phyloP scores from a whole-genome alignment of 352 stramenopile genomes.

The Globisporangium echinulatum region DNA sequence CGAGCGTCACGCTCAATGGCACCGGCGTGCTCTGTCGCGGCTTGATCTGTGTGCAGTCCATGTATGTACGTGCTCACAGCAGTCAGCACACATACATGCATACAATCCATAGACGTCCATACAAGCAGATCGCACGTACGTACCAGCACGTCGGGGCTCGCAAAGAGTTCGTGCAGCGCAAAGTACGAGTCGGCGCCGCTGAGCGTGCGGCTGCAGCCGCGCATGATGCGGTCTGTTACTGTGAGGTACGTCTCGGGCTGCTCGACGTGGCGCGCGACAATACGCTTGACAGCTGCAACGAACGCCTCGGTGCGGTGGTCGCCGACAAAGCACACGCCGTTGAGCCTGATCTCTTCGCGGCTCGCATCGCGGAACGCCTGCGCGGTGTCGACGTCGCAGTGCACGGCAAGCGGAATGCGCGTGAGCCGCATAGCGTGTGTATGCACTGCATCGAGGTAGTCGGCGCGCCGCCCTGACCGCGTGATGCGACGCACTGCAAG shows the following conservation, averaged over 20 bases:
- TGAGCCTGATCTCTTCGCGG: slow-evolving; percentile 69
- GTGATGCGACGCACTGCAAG: slow-evolving; percentile 32
- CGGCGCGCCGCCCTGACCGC: slow-evolving; percentile 32
- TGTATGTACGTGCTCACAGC: too few species aligned
- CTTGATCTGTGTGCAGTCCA: slow-evolving; percentile 43
- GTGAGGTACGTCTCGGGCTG: slow-evolving; percentile 37
- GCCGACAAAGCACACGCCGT: slow-evolving; percentile 67
- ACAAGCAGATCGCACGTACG: slow-evolving; percentile 4
- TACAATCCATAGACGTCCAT: background rate
- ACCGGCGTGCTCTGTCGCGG: slow-evolving; percentile 29
- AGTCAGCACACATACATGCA: background rate
- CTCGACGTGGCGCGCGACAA: slow-evolving; percentile 41
- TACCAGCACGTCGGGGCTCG: slow-evolving; percentile 45
- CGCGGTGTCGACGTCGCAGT: slow-evolving; percentile 60
- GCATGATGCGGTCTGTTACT: slow-evolving; percentile 60
- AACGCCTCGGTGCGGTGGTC: slow-evolving; percentile 69
- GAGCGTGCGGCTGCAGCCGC: slow-evolving; percentile 64
- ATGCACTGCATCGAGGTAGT: slow-evolving; percentile 46
- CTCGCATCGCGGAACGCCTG: slow-evolving; percentile 63
- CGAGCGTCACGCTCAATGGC: slow-evolving; percentile 58
- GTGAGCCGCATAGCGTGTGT: slow-evolving; percentile 23
- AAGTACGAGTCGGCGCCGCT: slow-evolving; percentile 76
- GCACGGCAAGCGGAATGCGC: slow-evolving; percentile 40
- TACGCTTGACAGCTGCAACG: slow-evolving; percentile 67
- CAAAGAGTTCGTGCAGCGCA: slow-evolving; percentile 63